Base-by-base conservation (phyloP, 1,284 basidiomycete genomes). In the Vanrija sp. region DNA sequence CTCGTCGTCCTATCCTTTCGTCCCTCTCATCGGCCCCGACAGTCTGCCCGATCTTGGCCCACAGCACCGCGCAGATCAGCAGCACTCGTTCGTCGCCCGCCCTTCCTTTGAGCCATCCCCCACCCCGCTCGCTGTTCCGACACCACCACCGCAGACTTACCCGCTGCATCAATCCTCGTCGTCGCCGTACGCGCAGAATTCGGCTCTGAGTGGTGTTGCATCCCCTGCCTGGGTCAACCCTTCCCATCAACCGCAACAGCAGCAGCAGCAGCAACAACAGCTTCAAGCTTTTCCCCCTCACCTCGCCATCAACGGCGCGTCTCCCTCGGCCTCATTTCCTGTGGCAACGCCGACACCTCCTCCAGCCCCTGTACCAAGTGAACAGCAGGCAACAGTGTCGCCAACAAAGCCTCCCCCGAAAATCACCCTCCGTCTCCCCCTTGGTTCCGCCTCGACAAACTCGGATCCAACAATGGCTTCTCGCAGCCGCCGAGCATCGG, bases 361-460 rank as follows among this genome's bases (percentile, higher is more conserved):
- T 14, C 31, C 31, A 9, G 31, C 12, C 18, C 22, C 20, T 20
- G 42, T 24, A 24, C 42, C 16, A 24, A n/a, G 19, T 44, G 20
- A 25, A 20, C 31, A 9, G 31, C 2, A 9, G 12, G 31, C 31
- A 14, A 31, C 31, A 31, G 31, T 19, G 20, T 48, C 54, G 5
- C 41, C 43, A 44, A 23, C 37, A 39, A 20, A 39, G 15, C 37
- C 44, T 15, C 51, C 53, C 20, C 18, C 57, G 15, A 64, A 61
- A 41, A 62, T 68, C 58, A 63, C 47, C 20, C 50, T 68, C 16
- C 49, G 50, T 25, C 4, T 50, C 25, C n/a, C 20, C 16, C 35
- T 3, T 6, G 23, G 4, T 12, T 18, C 24, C 10, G 41, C n/a
- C 15, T 43, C 19, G n/a, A 14, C 20, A 18, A 23, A 16, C 31